Evolutionary conservation across 371 early-diverging fungal genomes (phyloP), one percentile per base, ranked within the genome.

Genomic region (Parasitella parasitica): DNA sequence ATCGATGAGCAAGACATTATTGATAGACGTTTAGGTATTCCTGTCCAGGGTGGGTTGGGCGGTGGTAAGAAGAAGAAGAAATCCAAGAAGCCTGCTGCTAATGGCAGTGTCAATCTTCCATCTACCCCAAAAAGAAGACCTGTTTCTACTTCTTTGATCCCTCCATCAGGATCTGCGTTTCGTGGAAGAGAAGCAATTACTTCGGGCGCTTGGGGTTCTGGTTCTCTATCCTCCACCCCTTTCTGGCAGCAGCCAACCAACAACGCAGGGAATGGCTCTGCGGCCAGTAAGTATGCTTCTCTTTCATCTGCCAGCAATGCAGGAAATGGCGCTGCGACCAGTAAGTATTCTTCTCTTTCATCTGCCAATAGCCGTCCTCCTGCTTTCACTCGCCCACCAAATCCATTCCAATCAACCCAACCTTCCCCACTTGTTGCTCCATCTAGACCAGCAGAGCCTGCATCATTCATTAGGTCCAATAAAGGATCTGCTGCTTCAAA

Each of bases 1-100:
- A 69, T 81, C 9, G 77, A 76, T 24, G 82, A 81, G 41, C 60
- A 70, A 20, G 30, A 27, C 13, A 81, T 81, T 60, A 35, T 81
- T 20, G 66, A 73, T 13, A 73, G 72, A 65, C 72, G 82, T 35
- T 55, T 75, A 34, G 68, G 71, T 37, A 75, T 73, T 24, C 65
- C 73, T 20, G 51, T 67, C 3, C 74, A 65, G 32, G 51, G 53
- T 11, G 43, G 55, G 35, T 58, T 64, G 11, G 49, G 61, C 39
- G 67, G 64, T 13, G 68, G 63, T 6, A 69, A 61, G 13, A 78
- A 67, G 54, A 39, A 62, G 53, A 57, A 59, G 8, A 41, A 51
- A 20, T 12, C 30, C n/a, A 50, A 37, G 32, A 50, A 36, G 32
- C 27, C n/a, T n/a, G n/a, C n/a, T n/a, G n/a, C n/a, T n/a, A n/a